A percentile compares a stretch with the other conserved stretches of the same genome.
Conservation (phyloP, 345 rosid genomes). For the Ailanthus altissimus region DNA sequence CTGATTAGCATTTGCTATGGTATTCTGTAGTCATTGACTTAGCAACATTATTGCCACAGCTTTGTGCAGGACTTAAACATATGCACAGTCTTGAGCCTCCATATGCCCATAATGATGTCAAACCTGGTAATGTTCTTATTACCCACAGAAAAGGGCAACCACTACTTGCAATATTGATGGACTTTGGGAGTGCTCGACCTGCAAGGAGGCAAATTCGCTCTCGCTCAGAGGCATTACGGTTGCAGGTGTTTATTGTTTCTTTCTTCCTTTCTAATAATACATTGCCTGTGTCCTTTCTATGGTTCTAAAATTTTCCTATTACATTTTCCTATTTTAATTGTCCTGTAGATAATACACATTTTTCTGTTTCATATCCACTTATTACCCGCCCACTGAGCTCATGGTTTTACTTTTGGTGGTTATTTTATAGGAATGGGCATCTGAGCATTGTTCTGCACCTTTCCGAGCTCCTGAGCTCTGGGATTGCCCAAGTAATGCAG, state of each 20-base stretch:
- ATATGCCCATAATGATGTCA: slow-evolving; percentile 98
- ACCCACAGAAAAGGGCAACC: slow-evolving; percentile 76
- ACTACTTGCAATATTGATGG: slow-evolving; percentile 93
- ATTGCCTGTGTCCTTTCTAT: neutral
- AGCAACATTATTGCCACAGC: slow-evolving; percentile 47
- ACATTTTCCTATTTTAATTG: neutral
- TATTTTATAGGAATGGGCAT: slow-evolving; percentile 82
- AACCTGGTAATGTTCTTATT: slow-evolving; percentile 91
- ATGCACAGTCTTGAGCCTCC: slow-evolving; percentile 95
- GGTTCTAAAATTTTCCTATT: neutral
- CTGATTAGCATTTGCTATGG: slow-evolving; percentile 6
- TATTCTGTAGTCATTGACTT: slow-evolving; percentile 10
- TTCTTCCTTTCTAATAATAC: neutral
- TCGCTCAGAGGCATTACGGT: slow-evolving; percentile 86
- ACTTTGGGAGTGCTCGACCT: slow-evolving; percentile 92
- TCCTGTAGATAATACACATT: neutral
- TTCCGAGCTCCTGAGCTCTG: slow-evolving; percentile 98
- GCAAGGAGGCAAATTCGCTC: slow-evolving; percentile 85
- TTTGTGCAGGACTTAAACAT: slow-evolving; percentile 95
- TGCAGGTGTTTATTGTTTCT: slow-evolving; percentile 62
- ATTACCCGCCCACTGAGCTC: neutral
- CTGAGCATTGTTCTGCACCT: slow-evolving; percentile 97
- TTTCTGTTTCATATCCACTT: slow-evolving; percentile 8
- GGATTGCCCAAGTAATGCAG: slow-evolving; percentile 96
- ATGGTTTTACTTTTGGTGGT: slow-evolving; percentile 14